Evolutionary conservation across 2,329 filamentous ascomycete genomes (phyloP), one percentile per base, ranked within the genome.

Genomic region (Diaporthe capsici): DNA sequence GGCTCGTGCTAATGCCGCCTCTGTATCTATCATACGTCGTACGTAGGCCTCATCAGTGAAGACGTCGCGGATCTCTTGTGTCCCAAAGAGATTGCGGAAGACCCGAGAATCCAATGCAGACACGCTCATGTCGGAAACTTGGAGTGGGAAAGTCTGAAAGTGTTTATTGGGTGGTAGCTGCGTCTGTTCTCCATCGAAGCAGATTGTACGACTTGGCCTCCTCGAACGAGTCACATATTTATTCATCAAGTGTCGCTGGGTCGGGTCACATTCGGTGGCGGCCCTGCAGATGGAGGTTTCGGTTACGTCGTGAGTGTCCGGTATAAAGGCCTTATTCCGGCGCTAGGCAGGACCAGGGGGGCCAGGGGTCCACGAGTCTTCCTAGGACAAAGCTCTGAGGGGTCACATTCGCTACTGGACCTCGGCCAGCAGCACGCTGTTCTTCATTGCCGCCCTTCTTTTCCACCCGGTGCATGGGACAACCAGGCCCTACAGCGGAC

Each of bases 41-140:
- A 89, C 84, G 78, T 89, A 90, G 12, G 87, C 84, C 76, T 84
- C 83, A 74, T 90, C 88, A 39, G 86, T 85, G 79, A 90, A 90
- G 72, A 88, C 82, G 80, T 87, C 83, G 47, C 88, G 84, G 55
- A 89, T 87, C 76, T 88, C 87, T 6, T 88, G 84, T 1, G 87
- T 89, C 13, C 88, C 87, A 74, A 89, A 89, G 1, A 90, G 80
- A 10, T 86, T 87, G 4, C 87, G 84, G 78, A 89, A 90, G 25
- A 90, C 84, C 12, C 84, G 83, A 8, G 88, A 89, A 78, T 90
- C 88, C 71, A 89, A 85, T 17, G 81, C 81, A 1, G 80, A 81
- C 1, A 79, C 76, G 31, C 79, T 76, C 80, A 81, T 80, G 51
- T 37, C 73, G 73, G 51, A 15, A 12, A 47, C 2, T 55, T 22